phyloP scores from a whole-genome alignment of 805 yeast genomes.

The Ogataea degrootiae region DNA sequence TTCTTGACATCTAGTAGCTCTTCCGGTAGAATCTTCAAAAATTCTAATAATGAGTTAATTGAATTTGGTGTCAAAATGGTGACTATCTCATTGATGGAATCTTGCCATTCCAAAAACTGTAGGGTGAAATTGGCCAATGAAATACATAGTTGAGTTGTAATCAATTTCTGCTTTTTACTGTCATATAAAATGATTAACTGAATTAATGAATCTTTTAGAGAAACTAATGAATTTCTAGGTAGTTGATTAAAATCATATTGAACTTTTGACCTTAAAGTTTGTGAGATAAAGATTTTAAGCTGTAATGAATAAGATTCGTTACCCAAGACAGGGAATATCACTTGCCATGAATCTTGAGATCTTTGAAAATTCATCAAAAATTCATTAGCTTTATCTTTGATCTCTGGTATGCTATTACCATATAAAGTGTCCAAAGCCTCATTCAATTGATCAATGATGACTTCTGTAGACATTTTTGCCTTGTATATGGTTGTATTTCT shows the following conservation, averaged over 20 bases:
- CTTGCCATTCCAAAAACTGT: slow-evolving; percentile 69
- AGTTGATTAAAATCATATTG: slow-evolving; percentile 82
- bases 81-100: slow-evolving; percentile 67
- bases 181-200: slow-evolving; percentile 48
- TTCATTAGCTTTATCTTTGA: slow-evolving; percentile 42
- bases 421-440: slow-evolving; percentile 45
- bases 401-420: slow-evolving; percentile 27
- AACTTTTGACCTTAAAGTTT: slow-evolving; percentile 80
- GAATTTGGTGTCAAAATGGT: slow-evolving; percentile 38
- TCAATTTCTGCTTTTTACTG: slow-evolving; percentile 40
- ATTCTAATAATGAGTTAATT: slow-evolving; percentile 58
- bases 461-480: neutral
- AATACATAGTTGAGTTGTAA: slow-evolving; percentile 79
- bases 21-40: slow-evolving; percentile 85
- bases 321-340: slow-evolving; percentile 52
- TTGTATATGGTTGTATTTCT: no score
- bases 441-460: slow-evolving; percentile 27
- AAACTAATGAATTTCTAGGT: slow-evolving; percentile 49
- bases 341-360: slow-evolving; percentile 75
- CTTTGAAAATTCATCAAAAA: slow-evolving; percentile 81
- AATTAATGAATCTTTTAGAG: slow-evolving; percentile 66
- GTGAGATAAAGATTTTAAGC: slow-evolving; percentile 79
- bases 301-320: slow-evolving; percentile 36
- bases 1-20: slow-evolving; percentile 76
- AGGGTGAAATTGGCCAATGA: slow-evolving; percentile 79